Conservation (phyloP, 371 early-diverging fungal genomes). For the Apophysomyces ossiformis region DNA sequence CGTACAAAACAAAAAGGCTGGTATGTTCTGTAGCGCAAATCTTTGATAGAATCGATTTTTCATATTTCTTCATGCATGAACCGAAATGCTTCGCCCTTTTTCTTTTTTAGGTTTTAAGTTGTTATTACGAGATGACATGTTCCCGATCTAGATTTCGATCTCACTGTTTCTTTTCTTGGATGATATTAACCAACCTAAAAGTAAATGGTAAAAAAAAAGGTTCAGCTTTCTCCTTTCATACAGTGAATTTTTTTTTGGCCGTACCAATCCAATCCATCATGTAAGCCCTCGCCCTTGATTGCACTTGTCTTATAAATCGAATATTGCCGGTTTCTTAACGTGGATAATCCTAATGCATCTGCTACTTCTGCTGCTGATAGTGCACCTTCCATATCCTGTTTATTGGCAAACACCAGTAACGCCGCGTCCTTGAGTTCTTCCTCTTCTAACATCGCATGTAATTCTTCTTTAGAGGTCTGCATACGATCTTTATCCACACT, state of each 20-base stretch:
- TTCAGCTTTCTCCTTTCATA: background rate
- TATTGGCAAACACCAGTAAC: slow-evolving; percentile 89
- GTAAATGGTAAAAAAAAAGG: slow-evolving; percentile 5
- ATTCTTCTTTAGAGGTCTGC: slow-evolving; percentile 85
- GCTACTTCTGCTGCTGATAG: slow-evolving; percentile 86
- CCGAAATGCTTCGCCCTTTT: no score
- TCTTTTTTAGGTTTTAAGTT: no score
- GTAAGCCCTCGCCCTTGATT: slow-evolving; percentile 92
- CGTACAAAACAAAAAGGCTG: no score
- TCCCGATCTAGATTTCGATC: background rate
- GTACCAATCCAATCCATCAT: slow-evolving; percentile 90
- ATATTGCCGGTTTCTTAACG: slow-evolving; percentile 87
- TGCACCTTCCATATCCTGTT: slow-evolving; percentile 91
- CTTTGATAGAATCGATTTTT: background rate
- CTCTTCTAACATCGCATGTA: slow-evolving; percentile 88
- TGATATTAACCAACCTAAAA: slow-evolving; percentile 53
- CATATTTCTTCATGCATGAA: no score
- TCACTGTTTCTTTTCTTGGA: slow-evolving; percentile 54
- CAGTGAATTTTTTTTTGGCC: background rate
- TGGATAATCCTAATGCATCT: slow-evolving; percentile 84
- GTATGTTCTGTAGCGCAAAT: no score
- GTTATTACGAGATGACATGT: no score
- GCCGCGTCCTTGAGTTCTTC: slow-evolving; percentile 86
- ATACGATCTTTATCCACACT: slow-evolving; percentile 93
- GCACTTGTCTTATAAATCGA: slow-evolving; percentile 95